Conservation (phyloP, 306 rosid genomes). For the Rosa rugosa region DNA sequence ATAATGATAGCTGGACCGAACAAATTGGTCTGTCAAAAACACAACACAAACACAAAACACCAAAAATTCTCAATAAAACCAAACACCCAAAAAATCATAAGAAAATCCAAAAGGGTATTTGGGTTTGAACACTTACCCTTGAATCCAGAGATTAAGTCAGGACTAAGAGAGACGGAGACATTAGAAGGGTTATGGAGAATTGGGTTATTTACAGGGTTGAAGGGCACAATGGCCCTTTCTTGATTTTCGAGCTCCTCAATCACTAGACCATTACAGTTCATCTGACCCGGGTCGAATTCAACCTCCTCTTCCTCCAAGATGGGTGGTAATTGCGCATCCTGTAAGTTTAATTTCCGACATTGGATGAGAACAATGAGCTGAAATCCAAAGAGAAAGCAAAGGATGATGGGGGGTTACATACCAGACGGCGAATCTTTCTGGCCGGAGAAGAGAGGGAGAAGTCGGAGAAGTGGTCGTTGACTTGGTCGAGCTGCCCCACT, state of each 20-base stretch:
- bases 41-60: not conserved
- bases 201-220: slow-evolving; percentile 46
- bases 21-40: slow-evolving; percentile 40
- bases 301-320: slow-evolving; percentile 61
- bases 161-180: slow-evolving; percentile 49
- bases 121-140: slow-evolving; percentile 34
- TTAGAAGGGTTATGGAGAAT: slow-evolving; percentile 28
- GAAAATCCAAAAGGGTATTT: not conserved
- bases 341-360: not conserved
- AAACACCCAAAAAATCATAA: not conserved
- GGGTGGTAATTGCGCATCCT: slow-evolving; percentile 71
- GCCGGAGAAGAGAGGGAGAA: slow-evolving; percentile 80
- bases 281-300: not conserved
- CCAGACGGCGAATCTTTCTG: slow-evolving; percentile 91
- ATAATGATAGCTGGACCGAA: slow-evolving; percentile 24
- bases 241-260: slow-evolving; percentile 36
- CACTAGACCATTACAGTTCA: not conserved
- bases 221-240: slow-evolving; percentile 74
- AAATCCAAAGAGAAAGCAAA: not conserved
- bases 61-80: too few species aligned
- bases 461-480: slow-evolving; percentile 62
- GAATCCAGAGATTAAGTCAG: slow-evolving; percentile 49
- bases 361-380: not conserved
- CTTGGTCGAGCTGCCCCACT: slow-evolving; percentile 39
- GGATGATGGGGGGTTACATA: not conserved